Evolutionary conservation across 192 early-diverging fungal genomes (phyloP), one percentile per base, ranked within the genome.

Genomic region (Backusella sp.): DNA sequence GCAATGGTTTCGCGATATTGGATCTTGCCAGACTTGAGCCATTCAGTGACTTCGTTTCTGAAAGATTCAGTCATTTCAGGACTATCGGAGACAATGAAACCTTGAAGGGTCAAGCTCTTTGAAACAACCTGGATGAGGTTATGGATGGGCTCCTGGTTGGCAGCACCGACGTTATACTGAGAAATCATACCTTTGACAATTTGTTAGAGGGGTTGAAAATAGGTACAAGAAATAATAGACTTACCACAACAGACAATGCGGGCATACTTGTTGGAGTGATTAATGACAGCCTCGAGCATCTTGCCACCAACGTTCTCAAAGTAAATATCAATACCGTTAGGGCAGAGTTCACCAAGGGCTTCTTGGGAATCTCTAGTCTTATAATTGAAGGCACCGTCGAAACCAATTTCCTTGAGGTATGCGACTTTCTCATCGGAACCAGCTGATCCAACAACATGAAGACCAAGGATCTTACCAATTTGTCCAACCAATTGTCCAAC

Each of bases 321-420:
- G 79, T 96, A 96, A n/a, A 96, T 87, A 77, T 97, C 95, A 71
- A 96, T 87, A 66, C 96, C 95, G 14, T 93, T 81, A 37, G 95
- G 95, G 34, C 88, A 89, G 6, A 84, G 79, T 75, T 90, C 78
- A 62, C 74, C 83, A 17, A 97, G 89, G 23, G 86, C 88, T 0
- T 73, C 80, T 2, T 77, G 72, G 32, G 77, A 62, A 30, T 83
- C 85, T 19, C 84, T 86, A 3, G 89, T 95, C 79, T 96, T 97
- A 91, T 97, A 97, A 86, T 97, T 97, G 87, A 97, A 93, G 19
- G 86, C 96, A 5, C 83, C 91, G 80, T 97, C 94, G 65, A 94
- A 93, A 11, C 91, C 91, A 32, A 86, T 84, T 5, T 85, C 79
- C 70, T 86, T 84, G 28, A 96, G 85, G 77, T 86, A 89, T n/a